phyloP scores from a whole-genome alignment of 805 yeast genomes.

The Metschnikowia peoriensis region DNA sequence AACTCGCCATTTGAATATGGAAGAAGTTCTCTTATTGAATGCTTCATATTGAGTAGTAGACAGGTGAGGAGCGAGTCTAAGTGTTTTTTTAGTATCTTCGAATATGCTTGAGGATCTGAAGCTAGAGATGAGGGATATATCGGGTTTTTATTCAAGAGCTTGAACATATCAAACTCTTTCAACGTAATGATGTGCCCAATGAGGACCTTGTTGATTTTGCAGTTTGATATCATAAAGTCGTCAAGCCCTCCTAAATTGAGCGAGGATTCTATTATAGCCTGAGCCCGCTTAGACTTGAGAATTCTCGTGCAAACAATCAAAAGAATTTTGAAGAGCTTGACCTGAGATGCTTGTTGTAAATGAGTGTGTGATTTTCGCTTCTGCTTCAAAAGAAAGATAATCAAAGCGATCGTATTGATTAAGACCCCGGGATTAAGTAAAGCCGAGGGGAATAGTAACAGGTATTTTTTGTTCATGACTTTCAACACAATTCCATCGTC shows the following conservation, averaged over 20 bases:
- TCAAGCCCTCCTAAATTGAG: constrained; percentile 25
- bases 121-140: background rate
- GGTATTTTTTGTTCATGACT: constrained; percentile 18
- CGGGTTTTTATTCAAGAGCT: constrained; percentile 13
- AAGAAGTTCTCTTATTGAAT: constrained; percentile 28
- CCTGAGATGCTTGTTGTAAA: constrained; percentile 12
- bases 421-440: constrained; percentile 13
- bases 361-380: constrained; percentile 2
- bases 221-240: constrained; percentile 32
- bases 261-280: constrained; percentile 23
- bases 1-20: constrained; percentile 36
- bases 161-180: constrained; percentile 32
- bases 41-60: constrained; percentile 27
- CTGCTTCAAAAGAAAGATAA: constrained; percentile 30
- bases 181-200: constrained; percentile 31
- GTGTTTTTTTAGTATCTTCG: constrained; percentile 13
- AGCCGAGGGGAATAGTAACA: constrained; percentile 13
- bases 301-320: constrained; percentile 29
- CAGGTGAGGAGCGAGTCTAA: constrained; percentile 28
- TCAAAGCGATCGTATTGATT: constrained; percentile 23
- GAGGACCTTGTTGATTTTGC: constrained; percentile 35
- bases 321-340: constrained; percentile 31
- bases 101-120: background rate
- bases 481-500: constrained; percentile 24
- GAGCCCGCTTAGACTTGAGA: constrained; percentile 26